These are phyloP conservation scores for Capillidium rhysosporum DNA, from an alignment of 371 early-diverging fungal species.

Conservation along the genomic window DNA sequence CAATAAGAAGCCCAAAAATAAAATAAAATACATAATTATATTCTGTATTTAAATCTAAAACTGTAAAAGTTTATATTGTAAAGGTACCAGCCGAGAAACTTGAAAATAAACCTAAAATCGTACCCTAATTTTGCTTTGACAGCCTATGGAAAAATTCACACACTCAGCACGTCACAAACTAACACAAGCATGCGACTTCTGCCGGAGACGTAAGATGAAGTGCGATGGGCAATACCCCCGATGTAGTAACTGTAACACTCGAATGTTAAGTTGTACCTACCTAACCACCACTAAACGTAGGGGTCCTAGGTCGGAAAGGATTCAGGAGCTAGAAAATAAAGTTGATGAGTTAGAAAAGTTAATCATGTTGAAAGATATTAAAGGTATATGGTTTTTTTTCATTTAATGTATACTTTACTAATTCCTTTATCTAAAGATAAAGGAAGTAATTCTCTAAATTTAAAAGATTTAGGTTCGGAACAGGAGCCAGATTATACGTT, in stretches of 20 bases:
- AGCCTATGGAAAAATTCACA: no score
- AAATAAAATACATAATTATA: no score
- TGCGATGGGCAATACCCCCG: conserved; percentile 29
- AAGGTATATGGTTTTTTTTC: background rate
- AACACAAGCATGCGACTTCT: conserved; percentile 58
- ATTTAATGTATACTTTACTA: background rate
- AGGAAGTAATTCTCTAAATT: background rate
- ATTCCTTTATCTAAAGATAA: background rate
- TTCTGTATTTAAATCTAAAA: no score
- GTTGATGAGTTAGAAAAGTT: background rate
- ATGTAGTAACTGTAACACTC: background rate
- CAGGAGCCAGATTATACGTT: conserved; percentile 1
- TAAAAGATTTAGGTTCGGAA: background rate
- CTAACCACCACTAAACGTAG: background rate
- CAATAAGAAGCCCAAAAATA: no score
- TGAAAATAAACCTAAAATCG: no score
- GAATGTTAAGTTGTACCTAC: background rate
- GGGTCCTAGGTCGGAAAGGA: background rate
- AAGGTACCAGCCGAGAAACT: no score
- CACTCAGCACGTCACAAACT: background rate
- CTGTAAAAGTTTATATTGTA: no score
- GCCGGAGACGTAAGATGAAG: conserved; percentile 46
- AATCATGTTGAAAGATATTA: background rate
- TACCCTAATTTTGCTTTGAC: no score
- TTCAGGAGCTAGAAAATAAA: background rate